These are phyloP conservation scores for Pleurotus platypus DNA, from an alignment of 768 basidiomycete genomes.

Conservation along the genomic window DNA sequence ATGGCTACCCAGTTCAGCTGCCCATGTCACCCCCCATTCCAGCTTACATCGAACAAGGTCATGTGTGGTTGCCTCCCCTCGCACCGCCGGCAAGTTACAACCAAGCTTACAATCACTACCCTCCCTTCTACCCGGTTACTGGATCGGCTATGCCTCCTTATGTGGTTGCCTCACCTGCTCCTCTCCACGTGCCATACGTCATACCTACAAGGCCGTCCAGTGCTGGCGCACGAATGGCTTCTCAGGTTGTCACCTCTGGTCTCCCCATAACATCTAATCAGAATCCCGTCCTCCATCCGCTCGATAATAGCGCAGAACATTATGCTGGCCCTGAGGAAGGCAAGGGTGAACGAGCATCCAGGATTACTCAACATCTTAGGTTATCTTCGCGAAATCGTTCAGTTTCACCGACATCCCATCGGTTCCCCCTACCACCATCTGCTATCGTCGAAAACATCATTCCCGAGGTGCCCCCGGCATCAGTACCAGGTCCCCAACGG, in stretches of 20 bases:
- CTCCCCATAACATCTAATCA: constrained; percentile 28
- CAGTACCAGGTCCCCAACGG: constrained; percentile 7
- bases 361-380: constrained; percentile 57
- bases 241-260: constrained; percentile 27
- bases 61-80: constrained; percentile 48
- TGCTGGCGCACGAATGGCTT: constrained; percentile 32
- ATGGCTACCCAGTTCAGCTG: constrained; percentile 27
- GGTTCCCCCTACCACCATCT: constrained; percentile 36
- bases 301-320: constrained; percentile 14
- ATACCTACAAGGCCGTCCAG: constrained; percentile 46
- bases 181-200: constrained; percentile 14
- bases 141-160: constrained; percentile 14
- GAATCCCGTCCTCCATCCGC: constrained; percentile 26
- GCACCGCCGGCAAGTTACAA: constrained; percentile 18
- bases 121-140: constrained; percentile 16
- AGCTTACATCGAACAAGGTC: constrained; percentile 42
- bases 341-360: constrained; percentile 57
- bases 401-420: constrained; percentile 59
- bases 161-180: constrained; percentile 14
- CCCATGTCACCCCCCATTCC: constrained; percentile 35
- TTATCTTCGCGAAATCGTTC: constrained; percentile 55
- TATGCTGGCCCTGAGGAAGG: constrained; percentile 46
- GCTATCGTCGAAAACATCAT: constrained; percentile 8
- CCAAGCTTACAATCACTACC: constrained; percentile 28
- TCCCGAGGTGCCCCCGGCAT: constrained; percentile 13